phyloP scores from a whole-genome alignment of 2,329 filamentous ascomycete species.

The Diaporthe vaccinii region DNA sequence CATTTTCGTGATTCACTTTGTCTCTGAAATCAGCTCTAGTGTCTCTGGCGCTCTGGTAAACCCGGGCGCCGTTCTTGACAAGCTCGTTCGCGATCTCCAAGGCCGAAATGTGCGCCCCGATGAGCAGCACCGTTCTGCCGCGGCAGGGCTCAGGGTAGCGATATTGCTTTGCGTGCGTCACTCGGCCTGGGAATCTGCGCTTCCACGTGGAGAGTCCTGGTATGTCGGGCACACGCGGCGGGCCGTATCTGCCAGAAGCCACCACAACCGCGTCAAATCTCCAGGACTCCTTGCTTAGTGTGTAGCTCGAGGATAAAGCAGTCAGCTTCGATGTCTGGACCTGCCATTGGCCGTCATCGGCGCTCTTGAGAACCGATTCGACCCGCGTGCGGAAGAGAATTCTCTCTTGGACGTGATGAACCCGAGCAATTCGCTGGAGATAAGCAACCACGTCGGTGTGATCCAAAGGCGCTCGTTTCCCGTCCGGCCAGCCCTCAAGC shows the following conservation, averaged over 20 bases:
- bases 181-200: conserved; percentile 50
- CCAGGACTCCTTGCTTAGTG: conserved; percentile 58
- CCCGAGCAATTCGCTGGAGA: neutral
- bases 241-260: conserved; percentile 56
- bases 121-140: neutral
- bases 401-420: neutral
- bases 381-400: neutral
- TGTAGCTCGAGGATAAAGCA: conserved; percentile 42
- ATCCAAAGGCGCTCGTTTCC: neutral
- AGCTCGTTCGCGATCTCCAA: conserved; percentile 5
- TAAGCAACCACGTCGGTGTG: neutral
- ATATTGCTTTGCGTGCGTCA: conserved; percentile 57
- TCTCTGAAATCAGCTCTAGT: neutral
- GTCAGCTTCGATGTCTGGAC: neutral
- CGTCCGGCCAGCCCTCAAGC: neutral
- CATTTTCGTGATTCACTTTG: neutral
- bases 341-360: neutral
- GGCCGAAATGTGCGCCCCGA: neutral
- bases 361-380: neutral
- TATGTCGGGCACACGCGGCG: conserved; percentile 56
- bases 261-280: conserved; percentile 56
- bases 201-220: conserved; percentile 53
- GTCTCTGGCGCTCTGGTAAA: conserved; percentile 3
- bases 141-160: conserved; percentile 47
- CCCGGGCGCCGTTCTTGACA: neutral